Base-by-base conservation (phyloP, 495 filamentous ascomycete species). In the Lophiostoma macrostomum region DNA sequence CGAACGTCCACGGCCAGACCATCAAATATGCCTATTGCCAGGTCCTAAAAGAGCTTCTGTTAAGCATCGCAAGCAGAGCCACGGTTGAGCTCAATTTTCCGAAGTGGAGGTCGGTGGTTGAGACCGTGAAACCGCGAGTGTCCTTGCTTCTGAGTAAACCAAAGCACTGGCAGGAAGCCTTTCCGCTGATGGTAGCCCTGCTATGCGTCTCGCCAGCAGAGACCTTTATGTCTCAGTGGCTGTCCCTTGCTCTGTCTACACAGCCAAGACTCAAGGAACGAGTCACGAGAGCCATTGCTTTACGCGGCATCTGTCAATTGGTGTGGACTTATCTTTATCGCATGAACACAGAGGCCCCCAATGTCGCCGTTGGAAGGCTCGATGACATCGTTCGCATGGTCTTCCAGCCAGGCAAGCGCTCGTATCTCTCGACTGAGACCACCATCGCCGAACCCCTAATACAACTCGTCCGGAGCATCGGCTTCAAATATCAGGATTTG, bases 251-350 rank as follows among this genome's bases (percentile, higher is more conserved):
- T 18, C 76, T 84, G 30, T 80, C 82, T 30, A 75, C 93, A 13
- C 86, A 90, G 37, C 73, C 84, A 11, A 84, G 81, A 59, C 74
- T 95, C 25, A 95, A 93, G 59, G 93, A 97, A 66, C 81, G 91
- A 22, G 76, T 77, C 35, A 84, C 86, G 8, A 79, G 87, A 62
- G 84, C 85, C n/a, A 76, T 85, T 19, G 90, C 87, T 39, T 77
- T 99, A 29, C 86, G 95, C 59, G 90, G 88, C 13, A 82, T 96
- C 35, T 95, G 91, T 31, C 84, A 91, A 48, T 74, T 99, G n/a
- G 74, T 95, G 2, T 99, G 93, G 93, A 91, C 89, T 0, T 99
- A 96, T 71, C 78, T 97, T 20, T 95, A 95, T 67, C 82, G 91
- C 16, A 77, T 84, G 13, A 37, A 30, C 71, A 80, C 78, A 4